Percentiles rank a stretch among this genome's conserved stretches.
Evolutionary conservation across 1,139 yeast genomes (phyloP).

Genomic region (Ogataea hybrid): DNA sequence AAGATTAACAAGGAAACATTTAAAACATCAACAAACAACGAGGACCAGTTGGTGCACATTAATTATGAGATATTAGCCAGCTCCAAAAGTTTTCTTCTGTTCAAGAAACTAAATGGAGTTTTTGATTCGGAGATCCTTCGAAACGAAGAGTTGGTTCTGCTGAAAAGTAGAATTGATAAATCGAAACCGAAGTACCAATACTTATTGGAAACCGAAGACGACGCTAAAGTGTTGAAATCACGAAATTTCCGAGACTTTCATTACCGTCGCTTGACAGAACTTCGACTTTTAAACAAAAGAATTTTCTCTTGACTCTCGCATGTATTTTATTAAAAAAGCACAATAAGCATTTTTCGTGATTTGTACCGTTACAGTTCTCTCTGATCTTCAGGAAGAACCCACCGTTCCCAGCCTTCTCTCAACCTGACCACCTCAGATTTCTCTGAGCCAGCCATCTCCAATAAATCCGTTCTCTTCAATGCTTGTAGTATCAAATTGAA

Average conservation of each 20-base stretch:
- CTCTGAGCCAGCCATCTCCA: slow-evolving; percentile 37
- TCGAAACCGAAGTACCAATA: slow-evolving; percentile 3
- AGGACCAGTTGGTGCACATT: slow-evolving; percentile 9
- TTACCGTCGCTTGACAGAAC: slow-evolving; percentile 21
- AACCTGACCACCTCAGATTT: slow-evolving; percentile 39
- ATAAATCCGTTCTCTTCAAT: slow-evolving; percentile 17
- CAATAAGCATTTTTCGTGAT: neutral
- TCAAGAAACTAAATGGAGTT: slow-evolving; percentile 17
- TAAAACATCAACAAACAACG: neutral
- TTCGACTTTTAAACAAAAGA: slow-evolving; percentile 23
- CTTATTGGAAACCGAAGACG: slow-evolving; percentile 8
- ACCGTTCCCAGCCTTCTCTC: slow-evolving; percentile 41
- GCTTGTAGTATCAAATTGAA: slow-evolving; percentile 38
- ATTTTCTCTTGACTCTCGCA: slow-evolving; percentile 16
- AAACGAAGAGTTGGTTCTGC: slow-evolving; percentile 9
- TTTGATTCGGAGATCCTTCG: slow-evolving; percentile 14
- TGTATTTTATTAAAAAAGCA: slow-evolving; percentile 2
- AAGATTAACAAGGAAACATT: neutral
- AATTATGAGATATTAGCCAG: slow-evolving; percentile 14
- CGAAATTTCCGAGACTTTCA: slow-evolving; percentile 22
- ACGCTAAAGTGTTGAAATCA: slow-evolving; percentile 20
- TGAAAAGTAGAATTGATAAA: slow-evolving; percentile 8
- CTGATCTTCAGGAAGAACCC: slow-evolving; percentile 47
- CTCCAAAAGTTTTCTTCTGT: slow-evolving; percentile 19
- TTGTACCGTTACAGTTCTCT: slow-evolving; percentile 31